Base-by-base conservation (phyloP, 2,329 filamentous ascomycete genomes). In the Exophiala sideris region DNA sequence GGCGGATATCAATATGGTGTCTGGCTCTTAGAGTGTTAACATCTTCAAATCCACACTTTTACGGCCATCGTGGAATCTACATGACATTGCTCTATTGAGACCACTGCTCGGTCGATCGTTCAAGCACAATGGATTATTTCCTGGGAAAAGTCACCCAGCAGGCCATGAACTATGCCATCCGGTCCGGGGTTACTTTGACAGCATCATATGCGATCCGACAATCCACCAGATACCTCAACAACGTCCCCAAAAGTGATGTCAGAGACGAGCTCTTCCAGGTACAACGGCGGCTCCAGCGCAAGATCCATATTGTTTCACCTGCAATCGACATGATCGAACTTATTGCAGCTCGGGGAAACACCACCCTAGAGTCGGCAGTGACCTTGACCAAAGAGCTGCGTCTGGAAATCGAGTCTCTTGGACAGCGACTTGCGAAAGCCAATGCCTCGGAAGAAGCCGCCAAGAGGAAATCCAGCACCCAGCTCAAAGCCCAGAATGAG, bases 301-400 rank as follows among this genome's bases (percentile, higher is more conserved):
- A 96, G 70, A 96, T 97, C 64, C 87, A 85, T 72, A 89, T 96
- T 61, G 85, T 96, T 42, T 91, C 90, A 9, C 91, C 91, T 1
- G 88, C 90, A 8, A 92, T 95, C 65, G 90, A 96, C 68, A 85
- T 96, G 77, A 90, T 96, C 64, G 89, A 96, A 69, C 80, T 96
- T 64, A 94, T 94, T 63, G 84, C 86, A 56, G 86, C 86, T 33
- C 81, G 86, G 57, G 86, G 86, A n/a, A 88, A 89, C 60, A 88
- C 85, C 0, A 86, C 85, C 32, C 79, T 99, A 0, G 91, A 96
- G 67, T 91, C 89, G 35, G 91, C 92, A 1, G 84, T 95, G 5
- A 82, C 83, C 3, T 79, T 96, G 18, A 92, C 91, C 35, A 94
- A 89, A 68, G 83, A 86, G 11, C 79, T 99, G 24, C 85, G 91